Conservation (phyloP, 495 filamentous ascomycete species). For the Choiromyces venosus region DNA sequence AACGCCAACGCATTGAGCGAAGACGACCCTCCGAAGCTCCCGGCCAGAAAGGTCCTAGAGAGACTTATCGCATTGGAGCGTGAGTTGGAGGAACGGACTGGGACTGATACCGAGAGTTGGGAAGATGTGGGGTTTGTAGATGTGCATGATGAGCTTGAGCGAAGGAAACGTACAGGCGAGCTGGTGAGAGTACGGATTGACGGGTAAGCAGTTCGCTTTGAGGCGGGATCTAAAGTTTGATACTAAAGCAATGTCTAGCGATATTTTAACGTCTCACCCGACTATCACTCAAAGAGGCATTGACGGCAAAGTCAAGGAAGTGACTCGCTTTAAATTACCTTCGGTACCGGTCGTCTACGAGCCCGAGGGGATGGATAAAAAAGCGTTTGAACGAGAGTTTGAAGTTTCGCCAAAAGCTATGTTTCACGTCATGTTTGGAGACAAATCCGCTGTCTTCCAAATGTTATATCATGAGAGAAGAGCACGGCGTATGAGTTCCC, state of each 20-base stretch:
- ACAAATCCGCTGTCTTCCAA: constrained; percentile 90
- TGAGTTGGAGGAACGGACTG: constrained; percentile 54
- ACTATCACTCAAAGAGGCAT: constrained; percentile 47
- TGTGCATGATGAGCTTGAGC: constrained; percentile 34
- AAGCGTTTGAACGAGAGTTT: constrained; percentile 67
- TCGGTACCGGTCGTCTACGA: constrained; percentile 74
- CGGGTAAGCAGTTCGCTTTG: background rate
- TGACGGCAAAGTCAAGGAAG: constrained; percentile 56
- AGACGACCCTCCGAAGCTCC: constrained; percentile 1
- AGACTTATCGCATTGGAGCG: constrained; percentile 56
- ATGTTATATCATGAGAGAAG: constrained; percentile 79
- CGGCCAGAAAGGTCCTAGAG: constrained; percentile 47
- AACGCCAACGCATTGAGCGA: constrained; percentile 53
- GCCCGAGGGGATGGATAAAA: constrained; percentile 68
- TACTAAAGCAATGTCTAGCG: constrained; percentile 31
- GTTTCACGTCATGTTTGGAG: constrained; percentile 93
- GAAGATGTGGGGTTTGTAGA: constrained; percentile 61
- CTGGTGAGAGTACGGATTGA: constrained; percentile 11
- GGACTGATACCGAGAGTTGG: constrained; percentile 83
- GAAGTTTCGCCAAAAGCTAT: constrained; percentile 86
- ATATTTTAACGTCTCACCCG: constrained; percentile 48
- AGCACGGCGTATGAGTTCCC: constrained; percentile 57
- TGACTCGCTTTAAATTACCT: constrained; percentile 77
- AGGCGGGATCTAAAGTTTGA: background rate
- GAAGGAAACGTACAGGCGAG: constrained; percentile 13